phyloP scores from a whole-genome alignment of 2,329 filamentous ascomycete genomes.

The Scytalidium sp. region DNA sequence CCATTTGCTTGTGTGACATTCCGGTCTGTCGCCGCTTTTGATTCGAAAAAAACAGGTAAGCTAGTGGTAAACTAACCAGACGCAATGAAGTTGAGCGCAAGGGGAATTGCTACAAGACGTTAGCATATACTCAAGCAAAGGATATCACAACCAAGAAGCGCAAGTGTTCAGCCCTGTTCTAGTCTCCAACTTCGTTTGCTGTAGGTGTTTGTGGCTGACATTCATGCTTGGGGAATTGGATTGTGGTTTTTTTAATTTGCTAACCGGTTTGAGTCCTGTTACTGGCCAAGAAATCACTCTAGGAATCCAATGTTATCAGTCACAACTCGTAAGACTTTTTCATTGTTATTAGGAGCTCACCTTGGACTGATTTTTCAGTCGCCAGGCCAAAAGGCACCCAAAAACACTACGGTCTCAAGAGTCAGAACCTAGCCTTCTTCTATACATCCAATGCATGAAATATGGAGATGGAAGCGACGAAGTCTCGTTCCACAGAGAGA shows the following conservation, averaged over 20 bases:
- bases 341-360: conserved; percentile 9
- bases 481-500: conserved; percentile 10
- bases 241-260: conserved; percentile 24
- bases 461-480: not conserved
- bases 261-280: conserved; percentile 84
- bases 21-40: conserved; percentile 57
- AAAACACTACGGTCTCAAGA: conserved; percentile 46
- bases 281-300: conserved; percentile 66
- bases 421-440: conserved; percentile 4
- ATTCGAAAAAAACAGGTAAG: conserved; percentile 34
- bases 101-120: conserved; percentile 59
- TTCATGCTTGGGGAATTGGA: not conserved
- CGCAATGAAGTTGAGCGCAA: conserved; percentile 87
- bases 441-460: not conserved
- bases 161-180: not conserved
- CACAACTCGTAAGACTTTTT: not conserved
- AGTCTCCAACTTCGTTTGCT: conserved; percentile 1
- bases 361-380: conserved; percentile 41
- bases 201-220: not conserved
- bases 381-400: conserved; percentile 57
- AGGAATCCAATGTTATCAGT: not conserved
- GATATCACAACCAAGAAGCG: not conserved
- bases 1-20: conserved; percentile 16
- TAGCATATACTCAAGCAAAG: conserved; percentile 13
- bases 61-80: conserved; percentile 69